Conservation (phyloP, 257 asterid species). For the Solanum lycopersicoides region DNA sequence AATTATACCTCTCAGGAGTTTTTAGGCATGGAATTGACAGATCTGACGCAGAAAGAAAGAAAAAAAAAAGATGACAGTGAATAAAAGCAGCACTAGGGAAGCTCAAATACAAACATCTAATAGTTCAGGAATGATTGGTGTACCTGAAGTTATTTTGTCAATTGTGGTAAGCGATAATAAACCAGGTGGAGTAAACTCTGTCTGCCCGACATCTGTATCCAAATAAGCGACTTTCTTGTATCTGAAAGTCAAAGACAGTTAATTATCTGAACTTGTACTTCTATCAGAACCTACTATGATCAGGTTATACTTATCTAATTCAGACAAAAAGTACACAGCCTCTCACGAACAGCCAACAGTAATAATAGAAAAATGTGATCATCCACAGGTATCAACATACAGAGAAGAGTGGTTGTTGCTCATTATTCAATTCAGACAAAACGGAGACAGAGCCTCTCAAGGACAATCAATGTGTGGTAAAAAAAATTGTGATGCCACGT, state of each 20-base stretch:
- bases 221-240: conserved; percentile 79
- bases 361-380: background rate
- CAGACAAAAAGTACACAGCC: background rate
- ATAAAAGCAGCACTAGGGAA: background rate
- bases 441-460: background rate
- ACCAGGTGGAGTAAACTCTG: conserved; percentile 94
- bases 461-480: background rate
- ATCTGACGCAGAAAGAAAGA: conserved; percentile 34
- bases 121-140: background rate
- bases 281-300: background rate
- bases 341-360: background rate
- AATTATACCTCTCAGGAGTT: conserved; percentile 79
- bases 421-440: background rate
- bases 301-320: background rate
- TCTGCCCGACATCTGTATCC: conserved; percentile 97
- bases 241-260: conserved; percentile 26
- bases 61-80: background rate
- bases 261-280: background rate
- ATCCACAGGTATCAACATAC: background rate
- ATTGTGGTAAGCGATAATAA: conserved; percentile 63
- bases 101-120: background rate
- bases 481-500: background rate
- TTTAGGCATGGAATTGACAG: conserved; percentile 71
- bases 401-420: background rate
- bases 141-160: conserved; percentile 71